Percentiles rank a stretch among this genome's conserved stretches.
Evolutionary conservation across 768 basidiomycete species (phyloP).

Genomic region (Rhodosporidiobolus sp.): DNA sequence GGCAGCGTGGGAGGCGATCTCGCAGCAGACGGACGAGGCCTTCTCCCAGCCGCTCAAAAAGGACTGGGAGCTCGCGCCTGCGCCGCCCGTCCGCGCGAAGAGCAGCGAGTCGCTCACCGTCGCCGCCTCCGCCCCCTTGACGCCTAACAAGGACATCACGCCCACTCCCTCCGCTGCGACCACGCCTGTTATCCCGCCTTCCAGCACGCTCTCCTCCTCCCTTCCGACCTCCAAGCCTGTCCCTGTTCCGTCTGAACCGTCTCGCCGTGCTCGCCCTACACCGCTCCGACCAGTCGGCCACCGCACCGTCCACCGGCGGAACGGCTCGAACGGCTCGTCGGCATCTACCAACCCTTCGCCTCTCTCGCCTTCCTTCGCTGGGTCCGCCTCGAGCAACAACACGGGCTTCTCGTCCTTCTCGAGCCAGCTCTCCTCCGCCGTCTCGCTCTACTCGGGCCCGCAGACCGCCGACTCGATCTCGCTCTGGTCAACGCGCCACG

Average conservation of each 20-base stretch:
- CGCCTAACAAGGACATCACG: neutral
- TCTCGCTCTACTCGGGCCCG: conserved; percentile 15
- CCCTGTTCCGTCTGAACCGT: conserved; percentile 12
- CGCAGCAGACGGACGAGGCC: conserved; percentile 31
- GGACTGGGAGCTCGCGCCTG: conserved; percentile 6
- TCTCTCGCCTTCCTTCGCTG: conserved; percentile 29
- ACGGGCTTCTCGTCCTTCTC: conserved; percentile 26
- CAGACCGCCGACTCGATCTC: conserved; percentile 16
- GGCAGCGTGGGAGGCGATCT: conserved; percentile 60
- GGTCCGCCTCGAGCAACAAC: conserved; percentile 23
- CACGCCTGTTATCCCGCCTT: neutral
- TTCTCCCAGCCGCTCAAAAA: conserved; percentile 22
- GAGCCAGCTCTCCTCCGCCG: conserved; percentile 4
- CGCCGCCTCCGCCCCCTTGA: neutral
- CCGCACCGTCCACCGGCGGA: conserved; percentile 11
- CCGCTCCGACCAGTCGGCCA: conserved; percentile 14
- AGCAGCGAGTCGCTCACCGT: neutral
- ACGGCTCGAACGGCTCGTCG: conserved; percentile 22
- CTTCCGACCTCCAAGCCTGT: conserved; percentile 7
- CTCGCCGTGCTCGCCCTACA: neutral
- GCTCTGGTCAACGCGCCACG: neutral
- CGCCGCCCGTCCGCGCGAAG: neutral
- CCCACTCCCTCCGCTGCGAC: neutral
- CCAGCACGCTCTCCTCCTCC: neutral
- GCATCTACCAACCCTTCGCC: conserved; percentile 29